These are phyloP conservation scores for Erysimum cheiri DNA, from an alignment of 441 rosid genomes.

Conservation along the genomic window DNA sequence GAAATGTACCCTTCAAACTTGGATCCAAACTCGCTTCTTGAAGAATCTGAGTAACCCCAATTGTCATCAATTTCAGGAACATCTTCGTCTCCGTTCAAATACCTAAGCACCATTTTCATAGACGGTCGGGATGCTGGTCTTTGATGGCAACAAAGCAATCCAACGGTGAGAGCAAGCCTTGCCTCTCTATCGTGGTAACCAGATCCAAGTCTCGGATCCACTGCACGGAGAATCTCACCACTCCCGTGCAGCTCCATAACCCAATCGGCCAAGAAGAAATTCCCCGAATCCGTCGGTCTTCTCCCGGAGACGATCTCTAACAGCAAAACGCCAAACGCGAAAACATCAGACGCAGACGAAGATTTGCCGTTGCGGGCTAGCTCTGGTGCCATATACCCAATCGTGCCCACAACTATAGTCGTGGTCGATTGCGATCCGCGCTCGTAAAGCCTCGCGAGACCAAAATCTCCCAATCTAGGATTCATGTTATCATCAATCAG, in stretches of 20 bases:
- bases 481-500: constrained; percentile 54
- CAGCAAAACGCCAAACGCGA: constrained; percentile 57
- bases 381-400: constrained; percentile 63
- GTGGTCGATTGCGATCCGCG: constrained; percentile 52
- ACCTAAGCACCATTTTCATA: constrained; percentile 54
- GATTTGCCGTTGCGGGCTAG: constrained; percentile 53
- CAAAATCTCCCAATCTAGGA: constrained; percentile 57
- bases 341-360: constrained; percentile 54
- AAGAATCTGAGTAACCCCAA: constrained; percentile 38
- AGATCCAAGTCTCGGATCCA: constrained; percentile 49
- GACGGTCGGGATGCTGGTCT: constrained; percentile 46
- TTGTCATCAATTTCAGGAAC: constrained; percentile 34
- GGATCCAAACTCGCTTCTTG: constrained; percentile 20
- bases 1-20: constrained; percentile 34
- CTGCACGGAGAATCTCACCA: constrained; percentile 41
- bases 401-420: constrained; percentile 53
- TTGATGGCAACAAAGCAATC: constrained; percentile 52
- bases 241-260: constrained; percentile 41
- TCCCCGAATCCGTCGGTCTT: constrained; percentile 46
- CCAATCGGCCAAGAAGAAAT: constrained; percentile 51
- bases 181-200: constrained; percentile 43
- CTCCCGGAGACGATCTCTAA: constrained; percentile 53
- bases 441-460: constrained; percentile 57
- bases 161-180: constrained; percentile 47
- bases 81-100: constrained; percentile 51